These are phyloP conservation scores for Catharanthus roseus DNA, from an alignment of 257 asterid species.

Conservation along the genomic window DNA sequence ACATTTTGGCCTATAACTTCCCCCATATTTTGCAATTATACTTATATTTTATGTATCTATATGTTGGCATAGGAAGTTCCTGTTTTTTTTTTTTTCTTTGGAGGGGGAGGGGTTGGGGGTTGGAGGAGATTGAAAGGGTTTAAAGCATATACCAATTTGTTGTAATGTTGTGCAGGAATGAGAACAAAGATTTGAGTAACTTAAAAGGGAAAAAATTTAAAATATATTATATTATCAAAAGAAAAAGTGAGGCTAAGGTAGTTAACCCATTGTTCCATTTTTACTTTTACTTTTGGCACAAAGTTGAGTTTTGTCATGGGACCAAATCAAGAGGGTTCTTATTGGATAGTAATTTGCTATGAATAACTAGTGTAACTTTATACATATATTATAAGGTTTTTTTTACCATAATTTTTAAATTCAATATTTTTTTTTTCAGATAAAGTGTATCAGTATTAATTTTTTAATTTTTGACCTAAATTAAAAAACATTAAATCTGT, in stretches of 20 bases:
- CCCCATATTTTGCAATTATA: slow-evolving; percentile 1
- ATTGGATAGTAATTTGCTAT: no score
- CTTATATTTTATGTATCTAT: background rate
- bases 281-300: background rate
- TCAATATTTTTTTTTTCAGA: no score
- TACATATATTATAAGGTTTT: no score
- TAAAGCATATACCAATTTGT: background rate
- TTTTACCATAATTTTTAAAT: no score
- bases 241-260: slow-evolving; percentile 28
- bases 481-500: no score
- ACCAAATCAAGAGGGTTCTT: slow-evolving; percentile 13
- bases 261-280: slow-evolving; percentile 18
- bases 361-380: no score
- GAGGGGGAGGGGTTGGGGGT: no score
- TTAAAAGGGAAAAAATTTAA: slow-evolving; percentile 1
- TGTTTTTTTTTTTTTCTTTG: no score
- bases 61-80: background rate
- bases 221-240: slow-evolving; percentile 6
- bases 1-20: background rate
- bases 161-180: background rate
- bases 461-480: no score
- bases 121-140: background rate
- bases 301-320: slow-evolving; percentile 13
- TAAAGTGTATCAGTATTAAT: no score
- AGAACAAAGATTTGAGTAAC: slow-evolving; percentile 10